These are phyloP conservation scores for Pythium vanterpoolii DNA, from an alignment of 352 stramenopile species.

Conservation along the genomic window DNA sequence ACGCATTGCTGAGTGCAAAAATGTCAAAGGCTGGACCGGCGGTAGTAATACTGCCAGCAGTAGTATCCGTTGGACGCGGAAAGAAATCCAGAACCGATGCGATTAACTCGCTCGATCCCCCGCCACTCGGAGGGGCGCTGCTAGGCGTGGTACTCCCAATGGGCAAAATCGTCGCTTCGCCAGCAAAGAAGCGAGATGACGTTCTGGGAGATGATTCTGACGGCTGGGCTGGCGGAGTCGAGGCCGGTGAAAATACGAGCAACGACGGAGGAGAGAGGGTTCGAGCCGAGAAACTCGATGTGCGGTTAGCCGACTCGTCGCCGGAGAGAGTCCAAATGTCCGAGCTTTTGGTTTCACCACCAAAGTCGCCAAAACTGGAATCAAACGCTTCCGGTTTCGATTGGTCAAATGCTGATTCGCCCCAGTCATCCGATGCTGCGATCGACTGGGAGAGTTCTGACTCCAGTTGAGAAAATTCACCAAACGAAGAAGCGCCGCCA, in stretches of 20 bases:
- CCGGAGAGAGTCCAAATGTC: background rate
- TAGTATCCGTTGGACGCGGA: background rate
- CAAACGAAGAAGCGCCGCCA: background rate
- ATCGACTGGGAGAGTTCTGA: slow-evolving; percentile 4
- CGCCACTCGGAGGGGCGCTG: background rate
- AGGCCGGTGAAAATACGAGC: slow-evolving; percentile 20
- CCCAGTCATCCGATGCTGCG: background rate
- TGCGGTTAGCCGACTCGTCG: background rate
- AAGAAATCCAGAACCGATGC: slow-evolving; percentile 24
- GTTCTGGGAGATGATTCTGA: slow-evolving; percentile 11
- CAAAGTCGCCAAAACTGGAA: slow-evolving; percentile 15
- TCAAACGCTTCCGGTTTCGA: background rate
- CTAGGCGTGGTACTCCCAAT: background rate
- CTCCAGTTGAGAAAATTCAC: slow-evolving; percentile 11
- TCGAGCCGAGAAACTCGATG: background rate
- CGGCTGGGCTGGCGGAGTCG: slow-evolving; percentile 1
- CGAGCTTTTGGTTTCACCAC: background rate
- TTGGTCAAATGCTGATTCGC: background rate
- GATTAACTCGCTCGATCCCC: slow-evolving; percentile 7
- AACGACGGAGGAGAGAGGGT: slow-evolving; percentile 14
- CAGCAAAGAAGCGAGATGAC: slow-evolving; percentile 16
- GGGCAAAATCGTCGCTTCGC: background rate
- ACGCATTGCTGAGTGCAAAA: slow-evolving; percentile 23
- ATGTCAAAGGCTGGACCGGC: slow-evolving; percentile 24
- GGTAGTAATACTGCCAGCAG: background rate